A percentile compares a stretch with the other conserved stretches of the same genome.
Evolutionary conservation across 108 stramenopile species (phyloP).

Genomic region (Cafeteria roenbergensis): DNA sequence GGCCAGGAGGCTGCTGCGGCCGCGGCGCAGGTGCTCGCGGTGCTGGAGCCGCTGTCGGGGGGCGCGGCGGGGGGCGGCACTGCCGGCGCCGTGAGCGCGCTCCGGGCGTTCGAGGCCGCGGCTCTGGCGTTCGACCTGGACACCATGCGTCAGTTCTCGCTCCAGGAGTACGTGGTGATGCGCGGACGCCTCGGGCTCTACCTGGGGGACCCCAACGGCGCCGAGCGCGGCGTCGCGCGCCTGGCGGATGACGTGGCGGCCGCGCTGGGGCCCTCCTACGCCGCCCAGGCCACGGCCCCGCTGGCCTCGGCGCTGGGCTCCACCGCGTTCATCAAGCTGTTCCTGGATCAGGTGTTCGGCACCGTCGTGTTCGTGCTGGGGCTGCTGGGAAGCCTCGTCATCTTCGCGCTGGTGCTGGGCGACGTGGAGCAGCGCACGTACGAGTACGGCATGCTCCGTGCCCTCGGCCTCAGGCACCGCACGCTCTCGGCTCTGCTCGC

Average conservation of each 20-base stretch:
- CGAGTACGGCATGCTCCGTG: slow-evolving; percentile 2
- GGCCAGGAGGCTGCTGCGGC: too few species aligned
- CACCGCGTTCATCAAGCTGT: background rate
- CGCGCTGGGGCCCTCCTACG: background rate
- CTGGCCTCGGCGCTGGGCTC: background rate
- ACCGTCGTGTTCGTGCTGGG: background rate
- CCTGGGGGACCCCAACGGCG: background rate
- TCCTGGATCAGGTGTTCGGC: background rate
- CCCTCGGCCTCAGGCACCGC: background rate
- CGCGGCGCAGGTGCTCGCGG: background rate
- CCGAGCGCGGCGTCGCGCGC: background rate
- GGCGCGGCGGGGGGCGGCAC: background rate
- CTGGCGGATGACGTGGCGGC: background rate
- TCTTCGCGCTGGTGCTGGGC: background rate
- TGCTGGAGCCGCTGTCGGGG: background rate
- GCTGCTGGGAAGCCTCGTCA: background rate
- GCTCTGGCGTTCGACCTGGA: background rate
- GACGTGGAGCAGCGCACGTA: background rate
- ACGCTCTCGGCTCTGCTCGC: background rate
- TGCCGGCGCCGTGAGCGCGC: background rate
- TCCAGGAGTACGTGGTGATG: background rate
- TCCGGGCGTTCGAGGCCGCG: background rate
- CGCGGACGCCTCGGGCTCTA: background rate
- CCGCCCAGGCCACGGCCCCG: background rate
- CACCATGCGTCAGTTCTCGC: background rate